phyloP scores from a whole-genome alignment of 805 yeast genomes.

The Candida krabiensis region DNA sequence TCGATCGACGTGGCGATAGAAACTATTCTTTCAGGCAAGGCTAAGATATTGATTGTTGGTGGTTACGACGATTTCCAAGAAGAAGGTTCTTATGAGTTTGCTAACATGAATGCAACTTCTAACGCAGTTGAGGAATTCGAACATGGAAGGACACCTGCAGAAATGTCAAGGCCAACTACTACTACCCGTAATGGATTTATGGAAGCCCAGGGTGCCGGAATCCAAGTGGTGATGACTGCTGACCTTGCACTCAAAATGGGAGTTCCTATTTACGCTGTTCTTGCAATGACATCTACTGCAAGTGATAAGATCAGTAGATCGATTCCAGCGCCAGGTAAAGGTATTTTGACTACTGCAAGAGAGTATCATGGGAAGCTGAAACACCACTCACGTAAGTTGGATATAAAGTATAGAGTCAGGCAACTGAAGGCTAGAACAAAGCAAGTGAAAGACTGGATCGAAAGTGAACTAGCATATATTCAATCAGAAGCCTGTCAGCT shows the following conservation, averaged over 20 bases:
- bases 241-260: conserved; percentile 96
- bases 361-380: conserved; percentile 83
- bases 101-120: conserved; percentile 98
- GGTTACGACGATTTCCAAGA: conserved; percentile 99
- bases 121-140: conserved; percentile 84
- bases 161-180: conserved; percentile 98
- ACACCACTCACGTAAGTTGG: conserved; percentile 77
- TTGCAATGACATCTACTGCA: conserved; percentile 95
- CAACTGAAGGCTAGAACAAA: conserved; percentile 77
- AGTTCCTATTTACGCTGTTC: conserved; percentile 95
- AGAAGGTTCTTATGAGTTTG: conserved; percentile 97
- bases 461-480: conserved; percentile 69
- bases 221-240: conserved; percentile 94
- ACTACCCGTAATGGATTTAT: conserved; percentile 96
- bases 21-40: conserved; percentile 89
- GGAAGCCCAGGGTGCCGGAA: conserved; percentile 99
- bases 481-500: conserved; percentile 66
- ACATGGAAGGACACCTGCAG: conserved; percentile 96
- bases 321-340: conserved; percentile 99
- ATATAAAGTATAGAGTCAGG: conserved; percentile 89
- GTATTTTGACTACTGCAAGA: conserved; percentile 96
- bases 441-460: conserved; percentile 85
- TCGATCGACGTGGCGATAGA: conserved; percentile 96
- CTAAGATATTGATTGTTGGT: conserved; percentile 95
- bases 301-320: conserved; percentile 98